A percentile compares a stretch with the other conserved stretches of the same genome.
These are phyloP conservation scores for Hyphodiscus sp. DNA, from an alignment of 2,329 filamentous ascomycete species.

Conservation along the genomic window DNA sequence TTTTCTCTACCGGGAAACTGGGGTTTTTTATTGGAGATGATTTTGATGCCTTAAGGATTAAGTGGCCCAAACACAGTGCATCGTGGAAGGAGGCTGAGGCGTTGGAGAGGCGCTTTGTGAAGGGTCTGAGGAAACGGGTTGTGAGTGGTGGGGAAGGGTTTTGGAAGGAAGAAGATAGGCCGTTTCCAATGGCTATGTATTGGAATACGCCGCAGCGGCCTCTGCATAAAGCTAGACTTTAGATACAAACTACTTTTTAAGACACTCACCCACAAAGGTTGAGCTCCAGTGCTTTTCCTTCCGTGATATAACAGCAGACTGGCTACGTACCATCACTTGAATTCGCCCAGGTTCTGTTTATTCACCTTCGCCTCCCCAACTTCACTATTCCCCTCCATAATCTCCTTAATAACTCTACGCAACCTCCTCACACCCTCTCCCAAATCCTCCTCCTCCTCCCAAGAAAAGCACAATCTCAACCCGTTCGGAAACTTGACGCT, in stretches of 20 bases:
- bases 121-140: conserved; percentile 14
- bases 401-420: conserved; percentile 36
- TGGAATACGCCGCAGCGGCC: conserved; percentile 1
- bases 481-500: conserved; percentile 50
- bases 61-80: conserved; percentile 27
- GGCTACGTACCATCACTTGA: conserved; percentile 7
- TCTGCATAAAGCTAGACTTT: conserved; percentile 1
- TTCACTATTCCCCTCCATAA: conserved; percentile 20
- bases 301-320: too few species aligned
- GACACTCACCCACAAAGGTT: too few species aligned
- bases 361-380: background rate
- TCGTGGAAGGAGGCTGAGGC: conserved; percentile 23
- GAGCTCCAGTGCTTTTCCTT: too few species aligned
- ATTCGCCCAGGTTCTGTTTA: conserved; percentile 18
- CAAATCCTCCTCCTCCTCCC: conserved; percentile 61
- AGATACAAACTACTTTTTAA: background rate
- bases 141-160: conserved; percentile 21
- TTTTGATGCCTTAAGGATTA: conserved; percentile 24
- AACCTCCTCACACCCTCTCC: conserved; percentile 62
- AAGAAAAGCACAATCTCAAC: conserved; percentile 65
- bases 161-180: conserved; percentile 23
- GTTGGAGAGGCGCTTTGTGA: conserved; percentile 6
- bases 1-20: conserved; percentile 6
- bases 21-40: conserved; percentile 25
- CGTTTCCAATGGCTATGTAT: conserved; percentile 29